A percentile compares a stretch with the other conserved stretches of the same genome.
These are phyloP conservation scores for Phylloporus arenicola DNA, from an alignment of 768 basidiomycete species.

Conservation along the genomic window DNA sequence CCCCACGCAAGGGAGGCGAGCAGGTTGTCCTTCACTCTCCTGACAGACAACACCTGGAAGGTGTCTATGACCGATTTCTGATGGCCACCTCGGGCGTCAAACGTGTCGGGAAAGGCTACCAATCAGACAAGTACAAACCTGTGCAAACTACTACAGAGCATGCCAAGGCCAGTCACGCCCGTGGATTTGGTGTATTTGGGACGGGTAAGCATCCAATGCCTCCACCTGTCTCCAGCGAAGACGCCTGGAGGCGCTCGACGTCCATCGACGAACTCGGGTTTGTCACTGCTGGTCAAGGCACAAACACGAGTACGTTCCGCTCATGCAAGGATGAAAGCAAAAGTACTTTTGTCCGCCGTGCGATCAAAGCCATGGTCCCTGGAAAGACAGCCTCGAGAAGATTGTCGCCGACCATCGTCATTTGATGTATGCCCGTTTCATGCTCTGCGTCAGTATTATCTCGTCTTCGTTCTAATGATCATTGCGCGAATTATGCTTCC, in stretches of 20 bases:
- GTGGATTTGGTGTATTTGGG: conserved; percentile 27
- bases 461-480: conserved; percentile 16
- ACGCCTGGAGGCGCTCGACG: conserved; percentile 39
- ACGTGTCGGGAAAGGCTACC: conserved; percentile 75
- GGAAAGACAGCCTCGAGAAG: conserved; percentile 51
- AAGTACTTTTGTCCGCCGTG: conserved; percentile 57
- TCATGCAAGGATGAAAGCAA: conserved; percentile 41
- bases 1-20: conserved; percentile 39
- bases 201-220: conserved; percentile 54
- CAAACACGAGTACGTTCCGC: conserved; percentile 17
- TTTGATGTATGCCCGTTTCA: conserved; percentile 12
- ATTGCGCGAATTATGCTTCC: conserved; percentile 4
- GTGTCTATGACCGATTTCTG: conserved; percentile 76
- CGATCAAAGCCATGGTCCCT: conserved; percentile 73
- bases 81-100: conserved; percentile 80
- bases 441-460: not conserved
- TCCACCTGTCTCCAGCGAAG: conserved; percentile 67
- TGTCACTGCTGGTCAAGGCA: conserved; percentile 35
- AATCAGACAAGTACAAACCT: conserved; percentile 57
- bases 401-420: conserved; percentile 37
- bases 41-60: conserved; percentile 56
- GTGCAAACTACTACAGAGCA: conserved; percentile 30
- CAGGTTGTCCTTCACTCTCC: conserved; percentile 45
- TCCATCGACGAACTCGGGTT: conserved; percentile 66
- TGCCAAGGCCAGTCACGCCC: conserved; percentile 15